Base-by-base conservation (phyloP, 768 basidiomycete genomes). In the Calocera cornea region DNA sequence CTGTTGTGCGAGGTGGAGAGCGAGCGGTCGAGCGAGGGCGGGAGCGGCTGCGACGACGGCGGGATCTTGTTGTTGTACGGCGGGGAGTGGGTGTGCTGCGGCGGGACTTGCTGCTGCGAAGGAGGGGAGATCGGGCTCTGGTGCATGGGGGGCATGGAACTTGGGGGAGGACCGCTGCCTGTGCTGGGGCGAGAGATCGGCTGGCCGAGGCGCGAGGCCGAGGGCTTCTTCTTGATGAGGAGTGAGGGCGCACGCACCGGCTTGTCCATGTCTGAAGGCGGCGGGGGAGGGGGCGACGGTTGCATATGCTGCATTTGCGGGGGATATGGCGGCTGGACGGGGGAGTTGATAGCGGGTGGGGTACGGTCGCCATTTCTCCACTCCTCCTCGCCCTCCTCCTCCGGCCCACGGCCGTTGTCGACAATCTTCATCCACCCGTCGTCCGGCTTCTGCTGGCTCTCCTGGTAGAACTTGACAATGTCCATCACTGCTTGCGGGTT, bases 401-500 rank as follows among this genome's bases (percentile, higher is more conserved):
- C 64, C 5, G 34, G 64, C 40, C 63, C 36, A 34, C 34, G 60
- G 64, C 68, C 41, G 65, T 66, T 34, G 41, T 67, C n/a, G 41
- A 63, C 54, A 24, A 34, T 54, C 22, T 34, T 66, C 54, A 60
- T 60, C 54, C 54, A 60, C 54, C 14, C 14, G 11, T 60, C 54
- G 54, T 47, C 36, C 19, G 41, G 38, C 33, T 66, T 34, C 34
- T 50, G 41, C 34, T 27, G 36, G 73, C 74, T 49, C 77, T 94
- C 90, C 73, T 98, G 95, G 77, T 97, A 98, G 79, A 98, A 97
- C 74, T 95, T 94, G 76, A 99, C 95, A 70, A 98, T 95, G 74
- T 97, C 97, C 86, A 95, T 93, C 69, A 98, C 93, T 2, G 93
- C 93, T 78, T 97, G 89, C 0, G 97, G 97, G 74, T 98, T 95